Evolutionary conservation across 768 basidiomycete genomes (phyloP).

Genomic region (Cubamyces sp.): DNA sequence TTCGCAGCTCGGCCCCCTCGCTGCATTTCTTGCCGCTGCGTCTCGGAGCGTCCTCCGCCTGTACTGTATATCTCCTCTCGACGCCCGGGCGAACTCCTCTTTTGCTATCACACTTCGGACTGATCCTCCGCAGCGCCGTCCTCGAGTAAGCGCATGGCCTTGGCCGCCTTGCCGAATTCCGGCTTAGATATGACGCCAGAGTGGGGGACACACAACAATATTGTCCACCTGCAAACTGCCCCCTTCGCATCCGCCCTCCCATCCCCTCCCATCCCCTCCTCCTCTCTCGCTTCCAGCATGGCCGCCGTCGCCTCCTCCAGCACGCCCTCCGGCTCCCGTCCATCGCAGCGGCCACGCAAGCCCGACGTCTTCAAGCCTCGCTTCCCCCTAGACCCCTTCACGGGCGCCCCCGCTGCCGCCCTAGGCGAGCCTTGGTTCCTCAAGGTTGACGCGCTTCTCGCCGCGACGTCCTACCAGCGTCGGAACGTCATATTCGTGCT

Average conservation of each 20-base stretch:
- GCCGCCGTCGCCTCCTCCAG: conserved; percentile 20
- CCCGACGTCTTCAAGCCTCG: conserved; percentile 38
- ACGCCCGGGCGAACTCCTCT: background rate
- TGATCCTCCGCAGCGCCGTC: conserved; percentile 7
- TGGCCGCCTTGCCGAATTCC: conserved; percentile 7
- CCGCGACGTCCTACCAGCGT: conserved; percentile 27
- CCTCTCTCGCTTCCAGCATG: conserved; percentile 1
- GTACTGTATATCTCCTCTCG: background rate
- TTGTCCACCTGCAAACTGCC: background rate
- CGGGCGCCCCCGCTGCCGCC: conserved; percentile 23
- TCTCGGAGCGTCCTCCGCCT: background rate
- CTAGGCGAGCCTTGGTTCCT: conserved; percentile 37
- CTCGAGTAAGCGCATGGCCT: background rate
- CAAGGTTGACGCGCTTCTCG: conserved; percentile 30
- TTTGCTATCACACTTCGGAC: background rate
- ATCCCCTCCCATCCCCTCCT: background rate
- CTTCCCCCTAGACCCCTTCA: conserved; percentile 42
- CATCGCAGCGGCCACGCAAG: conserved; percentile 15
- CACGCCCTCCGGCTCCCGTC: conserved; percentile 1
- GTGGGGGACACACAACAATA: conserved; percentile 8
- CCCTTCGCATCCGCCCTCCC: background rate
- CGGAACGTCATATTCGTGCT: conserved; percentile 43
- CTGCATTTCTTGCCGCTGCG: background rate
- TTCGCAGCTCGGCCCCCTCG: background rate
- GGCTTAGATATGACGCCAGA: conserved; percentile 26